Conservation (phyloP, 108 stramenopile genomes). For the Bacterosira constricta region DNA sequence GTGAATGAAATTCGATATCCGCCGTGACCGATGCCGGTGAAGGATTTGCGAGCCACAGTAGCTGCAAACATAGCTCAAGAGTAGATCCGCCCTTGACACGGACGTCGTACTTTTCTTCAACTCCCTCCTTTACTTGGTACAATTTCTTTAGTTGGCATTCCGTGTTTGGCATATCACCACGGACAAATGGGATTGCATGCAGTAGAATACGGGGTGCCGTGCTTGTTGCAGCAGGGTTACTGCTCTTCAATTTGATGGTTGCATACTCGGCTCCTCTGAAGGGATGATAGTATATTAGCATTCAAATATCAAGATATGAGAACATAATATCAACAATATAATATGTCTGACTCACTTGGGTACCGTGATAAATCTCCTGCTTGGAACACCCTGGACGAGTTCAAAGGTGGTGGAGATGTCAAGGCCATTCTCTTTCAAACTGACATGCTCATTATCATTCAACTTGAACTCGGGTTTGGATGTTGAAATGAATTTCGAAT, state of each 20-base stretch:
- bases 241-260: constrained; percentile 38
- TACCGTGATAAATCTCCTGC: constrained; percentile 27
- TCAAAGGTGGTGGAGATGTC: constrained; percentile 34
- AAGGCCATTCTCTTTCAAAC: constrained; percentile 35
- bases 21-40: constrained; percentile 18
- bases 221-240: neutral
- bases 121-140: constrained; percentile 20
- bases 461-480: constrained; percentile 15
- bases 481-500: constrained; percentile 8
- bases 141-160: constrained; percentile 33
- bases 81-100: constrained; percentile 43
- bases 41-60: constrained; percentile 48
- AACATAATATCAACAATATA: no score
- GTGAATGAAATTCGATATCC: constrained; percentile 45
- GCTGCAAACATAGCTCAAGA: constrained; percentile 48
- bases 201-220: constrained; percentile 27
- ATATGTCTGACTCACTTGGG: constrained; percentile 17
- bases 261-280: constrained; percentile 39
- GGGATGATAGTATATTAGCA: no score
- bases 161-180: constrained; percentile 42
- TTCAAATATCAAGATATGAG: no score
- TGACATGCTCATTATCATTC: constrained; percentile 19
- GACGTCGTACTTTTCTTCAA: constrained; percentile 28
- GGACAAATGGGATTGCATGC: constrained; percentile 42
- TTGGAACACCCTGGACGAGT: constrained; percentile 25